Percentiles rank a stretch among this genome's conserved stretches.
Evolutionary conservation across 1,284 basidiomycete genomes (phyloP).

Genomic region (Melampsora americana): DNA sequence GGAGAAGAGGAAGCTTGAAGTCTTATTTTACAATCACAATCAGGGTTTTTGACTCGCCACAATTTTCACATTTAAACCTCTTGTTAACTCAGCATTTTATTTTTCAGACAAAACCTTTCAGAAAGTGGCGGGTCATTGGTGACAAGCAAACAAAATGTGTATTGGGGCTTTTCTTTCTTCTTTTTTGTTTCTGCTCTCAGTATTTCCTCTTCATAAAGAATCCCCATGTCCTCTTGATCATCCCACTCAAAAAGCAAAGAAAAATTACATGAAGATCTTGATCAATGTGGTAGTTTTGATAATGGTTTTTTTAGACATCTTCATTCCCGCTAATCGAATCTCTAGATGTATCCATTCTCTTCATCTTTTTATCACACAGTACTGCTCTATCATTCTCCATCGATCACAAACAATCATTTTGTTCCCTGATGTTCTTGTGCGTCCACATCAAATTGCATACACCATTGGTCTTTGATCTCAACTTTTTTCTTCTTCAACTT

Average conservation of each 20-base stretch:
- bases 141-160: neutral
- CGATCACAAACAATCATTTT: neutral
- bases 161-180: neutral
- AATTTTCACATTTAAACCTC: slow-evolving; percentile 2
- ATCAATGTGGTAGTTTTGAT: neutral
- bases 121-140: neutral
- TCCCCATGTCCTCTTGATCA: neutral
- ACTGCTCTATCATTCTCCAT: neutral
- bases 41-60: slow-evolving; percentile 7
- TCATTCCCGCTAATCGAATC: neutral
- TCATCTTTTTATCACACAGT: neutral
- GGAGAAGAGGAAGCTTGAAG: neutral
- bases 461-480: slow-evolving; percentile 1
- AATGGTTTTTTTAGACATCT: neutral
- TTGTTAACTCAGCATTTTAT: slow-evolving; percentile 13
- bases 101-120: slow-evolving; percentile 6
- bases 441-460: neutral
- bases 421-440: neutral
- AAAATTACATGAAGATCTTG: neutral
- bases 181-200: slow-evolving; percentile 1
- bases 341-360: neutral
- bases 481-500: neutral
- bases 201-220: neutral
- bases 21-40: neutral
- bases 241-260: neutral